Evolutionary conservation across 352 stramenopile genomes (phyloP).

Genomic region (Globisporangium iwayamae): DNA sequence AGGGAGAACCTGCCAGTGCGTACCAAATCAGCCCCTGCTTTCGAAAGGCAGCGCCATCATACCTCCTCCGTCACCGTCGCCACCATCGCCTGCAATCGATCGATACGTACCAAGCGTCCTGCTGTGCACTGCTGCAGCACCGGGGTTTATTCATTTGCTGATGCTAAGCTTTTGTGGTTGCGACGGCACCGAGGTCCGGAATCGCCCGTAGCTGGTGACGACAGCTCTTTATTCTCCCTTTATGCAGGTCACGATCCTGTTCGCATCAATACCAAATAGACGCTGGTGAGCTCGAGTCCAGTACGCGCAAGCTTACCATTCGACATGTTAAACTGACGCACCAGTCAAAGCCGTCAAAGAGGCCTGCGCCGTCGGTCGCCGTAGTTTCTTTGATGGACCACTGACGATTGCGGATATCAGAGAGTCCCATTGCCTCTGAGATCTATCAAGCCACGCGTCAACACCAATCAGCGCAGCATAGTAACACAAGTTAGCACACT

Average conservation of each 20-base stretch:
- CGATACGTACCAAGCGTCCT: background rate
- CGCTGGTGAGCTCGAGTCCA: background rate
- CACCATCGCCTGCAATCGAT: background rate
- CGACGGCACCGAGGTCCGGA: background rate
- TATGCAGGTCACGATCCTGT: conserved; percentile 88
- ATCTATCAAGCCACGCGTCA: conserved; percentile 68
- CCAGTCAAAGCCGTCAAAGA: conserved; percentile 99
- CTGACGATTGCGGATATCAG: conserved; percentile 98
- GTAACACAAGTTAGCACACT: background rate
- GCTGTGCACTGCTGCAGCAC: background rate
- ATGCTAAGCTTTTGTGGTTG: background rate
- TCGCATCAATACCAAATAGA: background rate
- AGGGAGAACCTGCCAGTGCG: background rate
- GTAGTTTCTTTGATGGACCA: conserved; percentile 99
- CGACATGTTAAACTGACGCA: conserved; percentile 16
- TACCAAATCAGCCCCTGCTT: background rate
- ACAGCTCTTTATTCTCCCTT: conserved; percentile 65
- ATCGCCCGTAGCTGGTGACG: background rate
- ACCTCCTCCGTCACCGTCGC: no score
- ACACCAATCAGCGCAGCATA: background rate
- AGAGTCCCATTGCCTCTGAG: conserved; percentile 96
- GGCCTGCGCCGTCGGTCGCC: conserved; percentile 95
- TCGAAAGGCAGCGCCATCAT: background rate
- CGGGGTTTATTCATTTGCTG: background rate
- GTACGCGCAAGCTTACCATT: background rate